phyloP scores from a whole-genome alignment of 495 filamentous ascomycete species.

The Hyaloscypha hepaticicola region DNA sequence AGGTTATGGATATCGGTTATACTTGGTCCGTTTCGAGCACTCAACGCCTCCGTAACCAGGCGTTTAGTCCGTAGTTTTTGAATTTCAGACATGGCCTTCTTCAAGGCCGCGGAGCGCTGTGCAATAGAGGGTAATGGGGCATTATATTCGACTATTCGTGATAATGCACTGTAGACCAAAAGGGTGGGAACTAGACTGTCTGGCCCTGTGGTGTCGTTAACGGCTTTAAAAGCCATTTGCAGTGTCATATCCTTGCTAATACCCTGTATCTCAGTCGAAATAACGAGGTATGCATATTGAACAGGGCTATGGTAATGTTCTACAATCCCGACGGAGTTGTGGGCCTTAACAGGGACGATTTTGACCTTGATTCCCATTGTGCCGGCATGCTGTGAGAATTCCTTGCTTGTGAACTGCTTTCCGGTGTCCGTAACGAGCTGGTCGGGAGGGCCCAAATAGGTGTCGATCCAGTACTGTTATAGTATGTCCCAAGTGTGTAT shows the following conservation, averaged over 20 bases:
- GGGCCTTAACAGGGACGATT: conserved; percentile 26
- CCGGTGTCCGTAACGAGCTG: conserved; percentile 24
- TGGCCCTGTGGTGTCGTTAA: conserved; percentile 28
- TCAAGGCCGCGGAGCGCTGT: conserved; percentile 12
- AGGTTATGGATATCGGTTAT: conserved; percentile 4
- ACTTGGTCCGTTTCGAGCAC: conserved; percentile 21
- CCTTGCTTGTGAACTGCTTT: no score
- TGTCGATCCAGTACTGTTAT: conserved; percentile 32
- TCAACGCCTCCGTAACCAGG: conserved; percentile 13
- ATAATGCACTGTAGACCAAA: conserved; percentile 26
- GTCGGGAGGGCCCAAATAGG: conserved; percentile 31
- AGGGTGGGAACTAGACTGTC: conserved; percentile 25
- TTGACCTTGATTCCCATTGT: no score
- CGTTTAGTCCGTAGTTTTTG: conserved; percentile 20
- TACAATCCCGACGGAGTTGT: conserved; percentile 31
- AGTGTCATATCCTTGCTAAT: conserved; percentile 10
- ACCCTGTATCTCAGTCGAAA: conserved; percentile 17
- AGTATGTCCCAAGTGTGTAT: conserved; percentile 29
- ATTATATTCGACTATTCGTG: conserved; percentile 12
- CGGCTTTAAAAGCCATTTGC: conserved; percentile 32
- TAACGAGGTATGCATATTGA: conserved; percentile 24
- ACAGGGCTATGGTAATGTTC: conserved; percentile 27
- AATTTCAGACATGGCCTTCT: conserved; percentile 28
- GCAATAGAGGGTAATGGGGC: conserved; percentile 7
- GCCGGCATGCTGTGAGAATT: no score